phyloP scores from a whole-genome alignment of 2,329 filamentous ascomycete genomes.

The Pleomassaria siparia region DNA sequence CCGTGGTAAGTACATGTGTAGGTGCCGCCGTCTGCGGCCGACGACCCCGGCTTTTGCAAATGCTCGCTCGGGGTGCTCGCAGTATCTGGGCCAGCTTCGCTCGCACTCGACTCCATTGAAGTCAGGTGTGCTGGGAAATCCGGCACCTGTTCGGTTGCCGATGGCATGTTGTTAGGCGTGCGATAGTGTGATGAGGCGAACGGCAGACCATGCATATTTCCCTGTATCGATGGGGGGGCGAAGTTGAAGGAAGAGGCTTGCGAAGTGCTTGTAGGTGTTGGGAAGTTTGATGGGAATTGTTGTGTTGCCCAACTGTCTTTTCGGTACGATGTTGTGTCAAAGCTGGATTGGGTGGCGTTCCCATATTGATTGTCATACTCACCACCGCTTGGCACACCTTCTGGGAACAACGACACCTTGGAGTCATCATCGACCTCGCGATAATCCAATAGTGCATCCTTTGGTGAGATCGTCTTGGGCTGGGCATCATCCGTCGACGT shows the following conservation, averaged over 20 bases:
- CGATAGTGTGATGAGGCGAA: conserved; percentile 42
- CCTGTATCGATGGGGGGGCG: conserved; percentile 44
- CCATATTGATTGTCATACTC: conserved; percentile 51
- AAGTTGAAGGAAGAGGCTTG: conserved; percentile 48
- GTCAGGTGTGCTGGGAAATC: conserved; percentile 62
- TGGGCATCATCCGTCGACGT: conserved; percentile 44
- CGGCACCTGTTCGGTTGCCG: conserved; percentile 48
- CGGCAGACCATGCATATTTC: conserved; percentile 34
- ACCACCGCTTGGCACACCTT: conserved; percentile 55
- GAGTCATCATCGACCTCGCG: conserved; percentile 71
- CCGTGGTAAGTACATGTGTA: conserved; percentile 97
- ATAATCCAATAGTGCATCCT: conserved; percentile 87
- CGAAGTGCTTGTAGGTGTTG: conserved; percentile 31
- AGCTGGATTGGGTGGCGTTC: conserved; percentile 38
- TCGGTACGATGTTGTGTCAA: conserved; percentile 39
- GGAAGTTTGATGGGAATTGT: conserved; percentile 38
- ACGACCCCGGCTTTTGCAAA: conserved; percentile 60
- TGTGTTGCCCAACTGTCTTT: conserved; percentile 39
- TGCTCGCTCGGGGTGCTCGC: conserved; percentile 45
- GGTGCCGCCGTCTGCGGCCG: conserved; percentile 76
- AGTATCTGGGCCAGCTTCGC: conserved; percentile 51
- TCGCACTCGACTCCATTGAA: conserved; percentile 63
- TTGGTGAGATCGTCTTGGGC: conserved; percentile 89
- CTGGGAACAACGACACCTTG: conserved; percentile 73
- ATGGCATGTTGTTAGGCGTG: conserved; percentile 29